A percentile compares a stretch with the other conserved stretches of the same genome.
These are phyloP conservation scores for Backusella psychrophila DNA, from an alignment of 192 early-diverging fungal species.

Conservation along the genomic window DNA sequence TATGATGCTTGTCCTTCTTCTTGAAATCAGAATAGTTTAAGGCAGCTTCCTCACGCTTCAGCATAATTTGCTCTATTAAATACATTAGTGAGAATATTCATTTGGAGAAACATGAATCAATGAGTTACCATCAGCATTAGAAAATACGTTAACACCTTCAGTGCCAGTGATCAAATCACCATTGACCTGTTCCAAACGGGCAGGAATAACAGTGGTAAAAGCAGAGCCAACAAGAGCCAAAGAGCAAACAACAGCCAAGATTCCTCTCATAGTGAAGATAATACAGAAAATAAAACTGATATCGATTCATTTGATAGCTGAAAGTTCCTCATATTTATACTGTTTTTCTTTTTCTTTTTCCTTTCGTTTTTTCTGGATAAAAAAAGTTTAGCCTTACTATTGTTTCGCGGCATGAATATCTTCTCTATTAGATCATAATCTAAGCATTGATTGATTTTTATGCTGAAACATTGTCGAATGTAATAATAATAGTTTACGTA, in stretches of 20 bases:
- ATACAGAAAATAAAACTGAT: background rate
- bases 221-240: background rate
- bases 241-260: background rate
- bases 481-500: background rate
- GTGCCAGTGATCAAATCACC: background rate
- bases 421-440: background rate
- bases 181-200: background rate
- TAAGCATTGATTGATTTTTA: background rate
- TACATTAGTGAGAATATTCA: background rate
- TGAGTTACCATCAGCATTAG: background rate
- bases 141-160: background rate
- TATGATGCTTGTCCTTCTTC: background rate
- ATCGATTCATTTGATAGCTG: background rate
- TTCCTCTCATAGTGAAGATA: background rate
- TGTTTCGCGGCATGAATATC: background rate
- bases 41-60: background rate
- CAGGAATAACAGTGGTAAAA: background rate
- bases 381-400: background rate
- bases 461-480: background rate
- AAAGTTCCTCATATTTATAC: background rate
- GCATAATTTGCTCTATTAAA: background rate
- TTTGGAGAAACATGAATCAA: background rate
- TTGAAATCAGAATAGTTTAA: background rate
- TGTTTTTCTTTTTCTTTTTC: background rate
- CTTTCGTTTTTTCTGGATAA: background rate